Base-by-base conservation (phyloP, 192 early-diverging fungal genomes). In the Coemansia pectinata region DNA sequence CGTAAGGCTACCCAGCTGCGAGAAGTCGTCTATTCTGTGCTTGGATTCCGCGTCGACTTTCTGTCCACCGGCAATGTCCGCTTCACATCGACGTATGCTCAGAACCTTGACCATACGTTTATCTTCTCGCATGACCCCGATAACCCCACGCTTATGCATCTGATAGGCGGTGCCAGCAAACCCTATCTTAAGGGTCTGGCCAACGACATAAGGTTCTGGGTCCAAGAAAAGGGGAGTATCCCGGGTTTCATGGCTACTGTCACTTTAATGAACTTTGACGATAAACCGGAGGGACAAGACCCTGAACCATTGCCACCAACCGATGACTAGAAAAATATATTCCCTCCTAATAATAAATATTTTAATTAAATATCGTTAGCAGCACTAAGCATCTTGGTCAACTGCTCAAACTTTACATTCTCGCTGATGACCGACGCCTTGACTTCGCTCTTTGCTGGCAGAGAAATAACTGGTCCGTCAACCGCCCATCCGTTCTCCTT, bases 351-450 rank as follows among this genome's bases (percentile, higher is more conserved):
- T 66, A 23, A 67, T 31, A 59, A 21, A 67, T 8, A 55, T 5
- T 14, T 71, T 67, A 85, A 17, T 71, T 67, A 85, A 17, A 81
- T 69, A 47, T 64, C 73, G 70, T 72, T 85, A 29, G 83, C 67
- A n/a, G 78, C 78, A 31, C 78, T 67, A 5, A 85, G 65, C 39
- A 85, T 74, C 76, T 85, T 85, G 59, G 84, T 82, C 39, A 85
- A 62, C 67, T 85, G 84, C 63, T 74, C 94, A 85, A 96, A 96
- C 73, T 90, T 91, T 76, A 98, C 90, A 73, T 85, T 91, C 74
- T 98, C 96, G 77, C 87, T 90, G 62, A 95, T 91, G 31, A 96
- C 90, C 5, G 88, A 89, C 10, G 91, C 88, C 87, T 92, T 93
- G 62, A 90, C 90, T 74, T 93, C 87, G 71, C 86, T 87, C 77